Evolutionary conservation across 345 rosid species (phyloP).

Genomic region (Salix koriyanagi): DNA sequence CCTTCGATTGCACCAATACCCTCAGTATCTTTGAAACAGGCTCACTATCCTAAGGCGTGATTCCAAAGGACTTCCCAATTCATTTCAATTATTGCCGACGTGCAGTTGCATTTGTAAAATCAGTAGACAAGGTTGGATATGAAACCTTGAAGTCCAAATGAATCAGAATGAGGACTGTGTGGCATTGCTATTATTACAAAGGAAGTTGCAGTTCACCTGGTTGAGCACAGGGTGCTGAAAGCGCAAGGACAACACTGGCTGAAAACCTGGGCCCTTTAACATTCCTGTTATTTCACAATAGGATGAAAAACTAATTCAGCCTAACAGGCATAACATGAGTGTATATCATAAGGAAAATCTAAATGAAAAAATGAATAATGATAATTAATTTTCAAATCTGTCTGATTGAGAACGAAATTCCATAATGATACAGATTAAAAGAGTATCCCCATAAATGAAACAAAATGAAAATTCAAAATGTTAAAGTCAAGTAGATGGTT

Average conservation of each 20-base stretch:
- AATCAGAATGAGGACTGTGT: background rate
- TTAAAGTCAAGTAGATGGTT: background rate
- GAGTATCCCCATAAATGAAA: background rate
- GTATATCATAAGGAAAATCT: background rate
- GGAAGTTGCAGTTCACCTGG: slow-evolving; percentile 14
- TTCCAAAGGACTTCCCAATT: background rate
- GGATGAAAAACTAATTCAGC: slow-evolving; percentile 1
- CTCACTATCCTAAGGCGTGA: background rate
- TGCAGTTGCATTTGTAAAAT: background rate
- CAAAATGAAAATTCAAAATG: background rate
- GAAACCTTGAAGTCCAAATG: background rate
- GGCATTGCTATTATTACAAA: background rate
- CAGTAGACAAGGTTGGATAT: background rate
- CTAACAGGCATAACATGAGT: background rate
- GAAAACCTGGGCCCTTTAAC: slow-evolving; percentile 5
- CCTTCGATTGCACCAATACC: background rate
- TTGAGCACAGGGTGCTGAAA: slow-evolving; percentile 7
- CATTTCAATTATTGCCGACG: background rate
- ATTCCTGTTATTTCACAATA: slow-evolving; percentile 12
- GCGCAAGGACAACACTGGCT: slow-evolving; percentile 5
- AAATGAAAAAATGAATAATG: background rate
- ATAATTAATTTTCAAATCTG: background rate
- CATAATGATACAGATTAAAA: background rate
- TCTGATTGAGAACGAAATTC: background rate
- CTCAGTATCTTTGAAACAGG: background rate